These are phyloP conservation scores for Cutaneotrichosporon cutaneum DNA, from an alignment of 1,284 basidiomycete species.

Conservation along the genomic window DNA sequence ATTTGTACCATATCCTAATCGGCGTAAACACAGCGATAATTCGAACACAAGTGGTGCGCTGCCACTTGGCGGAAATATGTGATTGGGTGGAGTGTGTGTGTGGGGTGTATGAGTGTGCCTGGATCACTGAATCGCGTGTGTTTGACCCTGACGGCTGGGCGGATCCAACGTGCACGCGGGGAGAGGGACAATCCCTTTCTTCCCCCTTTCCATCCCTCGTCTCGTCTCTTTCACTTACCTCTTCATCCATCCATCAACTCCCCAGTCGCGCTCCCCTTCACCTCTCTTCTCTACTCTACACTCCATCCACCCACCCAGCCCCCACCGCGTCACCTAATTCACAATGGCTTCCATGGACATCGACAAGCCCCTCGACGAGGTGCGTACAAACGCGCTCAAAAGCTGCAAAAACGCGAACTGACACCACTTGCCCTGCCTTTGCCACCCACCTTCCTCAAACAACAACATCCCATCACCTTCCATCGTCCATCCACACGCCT, in stretches of 20 bases:
- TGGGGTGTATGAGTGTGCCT: background rate
- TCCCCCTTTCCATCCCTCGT: background rate
- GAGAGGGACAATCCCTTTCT: background rate
- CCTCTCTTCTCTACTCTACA: constrained; percentile 13
- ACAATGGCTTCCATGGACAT: constrained; percentile 53
- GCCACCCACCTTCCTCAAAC: constrained; percentile 8
- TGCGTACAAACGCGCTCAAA: constrained; percentile 51
- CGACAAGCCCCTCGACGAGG: constrained; percentile 87
- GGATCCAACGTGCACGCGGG: background rate
- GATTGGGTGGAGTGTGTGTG: background rate
- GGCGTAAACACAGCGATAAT: background rate
- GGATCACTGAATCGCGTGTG: background rate
- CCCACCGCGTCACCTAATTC: constrained; percentile 20
- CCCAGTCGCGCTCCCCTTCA: background rate
- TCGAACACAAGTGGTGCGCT: background rate
- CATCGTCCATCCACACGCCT: background rate
- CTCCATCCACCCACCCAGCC: constrained; percentile 18
- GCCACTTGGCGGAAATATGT: background rate
- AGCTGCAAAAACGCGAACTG: constrained; percentile 8
- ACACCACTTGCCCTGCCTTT: constrained; percentile 2
- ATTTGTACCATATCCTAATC: constrained; percentile 4
- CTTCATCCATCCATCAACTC: background rate
- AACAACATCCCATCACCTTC: background rate
- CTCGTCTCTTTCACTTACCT: background rate
- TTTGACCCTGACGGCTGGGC: too few species aligned